Evolutionary conservation across 768 basidiomycete genomes (phyloP), one percentile per base, ranked within the genome.

Genomic region (Hydnomerulius pinastri): DNA sequence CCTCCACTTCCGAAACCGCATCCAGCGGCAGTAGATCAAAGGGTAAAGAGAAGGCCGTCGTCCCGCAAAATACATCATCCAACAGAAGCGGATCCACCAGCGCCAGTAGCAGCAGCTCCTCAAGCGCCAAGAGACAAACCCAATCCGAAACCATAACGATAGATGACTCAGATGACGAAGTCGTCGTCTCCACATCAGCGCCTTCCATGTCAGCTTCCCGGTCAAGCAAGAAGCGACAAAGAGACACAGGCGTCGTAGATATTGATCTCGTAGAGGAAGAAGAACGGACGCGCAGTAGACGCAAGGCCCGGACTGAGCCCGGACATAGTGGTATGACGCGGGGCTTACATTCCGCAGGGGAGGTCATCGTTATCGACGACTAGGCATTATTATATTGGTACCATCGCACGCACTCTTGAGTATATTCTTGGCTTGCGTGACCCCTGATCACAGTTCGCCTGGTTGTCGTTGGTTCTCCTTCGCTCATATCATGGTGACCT

Each of bases 341-440:
- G n/a, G n/a, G n/a, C n/a, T 24, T 61, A 17, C 48, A 48, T 39
- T 63, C 64, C 24, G 38, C 60, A 1, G 70, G 63, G 13, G 78
- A 79, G 6, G 72, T 80, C 5, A 80, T 80, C 46, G 66, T 79
- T 27, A 71, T 80, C 35, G 74, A 69, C 38, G 72, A 72, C 59
- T 71, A 65, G 53, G 12, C n/a, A 25, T 23, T 35, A 17, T n/a
- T 35, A 17, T 35, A 35, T n/a, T 35, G 33, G 15, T 35, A 35
- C 33, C 33, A n/a, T n/a, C n/a, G n/a, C n/a, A n/a, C n/a, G n/a
- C n/a, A n/a, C n/a, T n/a, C 17, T 18, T 20, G 48, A 29, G 20
- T 11, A 18, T 30, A 13, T 46, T 36, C 24, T 12, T 39, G n/a
- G 38, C 21, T 39, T 7, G 21, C 21, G 17, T n/a, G n/a, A n/a